Evolutionary conservation across 805 yeast genomes (phyloP).

Genomic region (Vanderwaltozyma tropicalis): DNA sequence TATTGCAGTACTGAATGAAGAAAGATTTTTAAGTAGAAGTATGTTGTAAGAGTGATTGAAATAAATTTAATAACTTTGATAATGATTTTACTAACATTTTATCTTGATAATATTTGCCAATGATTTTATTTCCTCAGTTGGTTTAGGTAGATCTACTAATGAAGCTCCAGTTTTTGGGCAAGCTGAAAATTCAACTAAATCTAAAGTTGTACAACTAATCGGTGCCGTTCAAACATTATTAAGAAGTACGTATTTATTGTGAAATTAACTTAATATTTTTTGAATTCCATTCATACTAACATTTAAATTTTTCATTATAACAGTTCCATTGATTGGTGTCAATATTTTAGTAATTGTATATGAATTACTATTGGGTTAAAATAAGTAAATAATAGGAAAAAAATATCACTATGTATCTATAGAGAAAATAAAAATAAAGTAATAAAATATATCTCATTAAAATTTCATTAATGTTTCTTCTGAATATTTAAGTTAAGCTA

Average conservation of each 20-base stretch:
- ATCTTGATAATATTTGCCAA: neutral
- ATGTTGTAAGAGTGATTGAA: conserved; percentile 4
- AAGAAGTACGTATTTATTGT: conserved; percentile 42
- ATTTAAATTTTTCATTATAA: neutral
- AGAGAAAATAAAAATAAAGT: neutral
- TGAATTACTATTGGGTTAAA: conserved; percentile 56
- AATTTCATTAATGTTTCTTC: too few species aligned
- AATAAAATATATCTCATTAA: too few species aligned
- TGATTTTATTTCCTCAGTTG: conserved; percentile 26
- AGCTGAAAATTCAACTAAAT: conserved; percentile 41
- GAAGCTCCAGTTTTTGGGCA: conserved; percentile 37
- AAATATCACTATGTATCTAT: neutral
- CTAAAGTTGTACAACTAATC: conserved; percentile 52
- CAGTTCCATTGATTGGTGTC: conserved; percentile 59
- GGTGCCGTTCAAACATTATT: conserved; percentile 66
- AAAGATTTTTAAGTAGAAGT: conserved; percentile 60
- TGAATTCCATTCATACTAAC: neutral
- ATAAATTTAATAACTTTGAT: neutral
- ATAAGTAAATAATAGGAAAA: neutral
- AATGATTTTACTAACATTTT: neutral
- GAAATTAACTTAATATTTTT: too few species aligned
- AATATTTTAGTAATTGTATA: conserved; percentile 58
- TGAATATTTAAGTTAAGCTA: too few species aligned
- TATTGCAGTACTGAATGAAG: conserved; percentile 71
- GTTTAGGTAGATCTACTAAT: conserved; percentile 33